Evolutionary conservation across 192 early-diverging fungal genomes (phyloP).

Genomic region (Hyaloraphidium curvatum): DNA sequence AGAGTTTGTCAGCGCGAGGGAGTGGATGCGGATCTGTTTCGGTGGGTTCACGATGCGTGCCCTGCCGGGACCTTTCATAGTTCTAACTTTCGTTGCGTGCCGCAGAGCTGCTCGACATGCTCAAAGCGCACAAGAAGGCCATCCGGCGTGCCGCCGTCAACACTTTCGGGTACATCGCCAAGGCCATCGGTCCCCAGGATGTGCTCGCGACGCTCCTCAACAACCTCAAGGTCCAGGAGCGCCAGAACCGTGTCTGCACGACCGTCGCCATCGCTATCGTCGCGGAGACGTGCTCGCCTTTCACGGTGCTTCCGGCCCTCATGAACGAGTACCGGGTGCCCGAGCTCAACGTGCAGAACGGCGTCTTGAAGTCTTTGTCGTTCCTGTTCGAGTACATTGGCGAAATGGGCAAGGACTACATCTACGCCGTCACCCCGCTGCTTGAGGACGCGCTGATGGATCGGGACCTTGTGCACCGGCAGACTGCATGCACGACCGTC

Average conservation of each 20-base stretch:
- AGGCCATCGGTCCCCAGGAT: conserved; percentile 98
- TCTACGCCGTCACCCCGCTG: conserved; percentile 86
- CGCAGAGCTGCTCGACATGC: conserved; percentile 86
- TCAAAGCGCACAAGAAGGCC: conserved; percentile 88
- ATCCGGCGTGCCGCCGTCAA: conserved; percentile 92
- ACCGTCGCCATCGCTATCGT: conserved; percentile 97
- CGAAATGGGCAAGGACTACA: conserved; percentile 94
- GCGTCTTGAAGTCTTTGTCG: conserved; percentile 80
- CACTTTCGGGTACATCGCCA: conserved; percentile 98
- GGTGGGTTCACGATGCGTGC: too few relatives aligned
- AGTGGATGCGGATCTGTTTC: conserved; percentile 99
- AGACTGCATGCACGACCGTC: conserved; percentile 87
- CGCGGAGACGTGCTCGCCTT: conserved; percentile 91
- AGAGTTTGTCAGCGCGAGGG: conserved; percentile 83
- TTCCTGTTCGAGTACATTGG: conserved; percentile 99
- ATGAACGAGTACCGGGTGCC: conserved; percentile 99
- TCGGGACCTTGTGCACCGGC: conserved; percentile 92
- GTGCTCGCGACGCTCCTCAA: conserved; percentile 92
- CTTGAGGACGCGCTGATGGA: conserved; percentile 94
- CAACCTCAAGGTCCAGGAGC: conserved; percentile 97
- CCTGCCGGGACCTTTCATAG: too few relatives aligned
- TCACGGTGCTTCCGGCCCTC: conserved; percentile 90
- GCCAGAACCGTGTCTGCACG: conserved; percentile 98
- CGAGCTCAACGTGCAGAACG: conserved; percentile 98
- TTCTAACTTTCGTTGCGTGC: too few relatives aligned